Base-by-base conservation (phyloP, 805 yeast species). In the Saccharomycopsis fermentans region DNA sequence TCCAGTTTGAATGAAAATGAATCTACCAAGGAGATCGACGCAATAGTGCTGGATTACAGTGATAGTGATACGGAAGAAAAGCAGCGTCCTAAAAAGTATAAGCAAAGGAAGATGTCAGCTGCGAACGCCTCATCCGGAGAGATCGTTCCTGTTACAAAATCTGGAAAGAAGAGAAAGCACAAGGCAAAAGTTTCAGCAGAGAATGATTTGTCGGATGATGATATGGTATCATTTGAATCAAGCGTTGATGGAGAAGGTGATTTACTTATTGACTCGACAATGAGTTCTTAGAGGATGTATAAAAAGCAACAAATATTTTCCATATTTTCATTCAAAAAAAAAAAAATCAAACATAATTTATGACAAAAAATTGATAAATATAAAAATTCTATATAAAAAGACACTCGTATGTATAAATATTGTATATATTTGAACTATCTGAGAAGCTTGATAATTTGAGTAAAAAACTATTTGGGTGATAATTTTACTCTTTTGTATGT, bases 401-500 rank as follows among this genome's bases (percentile, higher is more conserved):
- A 19, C 24, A 21, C 26, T 43, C 24, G 2, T 4, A 21, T 17
- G 14, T 6, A 6, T 8, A 21, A 17, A 16, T 17, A 6, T 26
- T 19, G 26, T 6, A 26, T 48, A n/a, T 48, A 26, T 12, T n/a
- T 26, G 16, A 8, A 3, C 29, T 12, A 17, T 39, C 19, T 39
- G 19, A 27, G 9, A 32, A 6, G 35, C 2, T 32, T 9, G 8
- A 32, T 43, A 24, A 9, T 19, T 11, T 19, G n/a, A 24, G 11
- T 21, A 16, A 11, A 21, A 21, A 24, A 8, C 24, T 6, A 16
- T 14, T 43, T 40, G 12, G 16, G 26, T 3, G 50, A 43, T 21
- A 43, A 43, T 43, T 21, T 43, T 6, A 24, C 14, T 21, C 26
- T 37, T 37, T 54, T 54, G 14, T 55, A 29, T 29, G 78, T 78